Base-by-base conservation (phyloP, 257 asterid genomes). In the Solanum bukasovii region DNA sequence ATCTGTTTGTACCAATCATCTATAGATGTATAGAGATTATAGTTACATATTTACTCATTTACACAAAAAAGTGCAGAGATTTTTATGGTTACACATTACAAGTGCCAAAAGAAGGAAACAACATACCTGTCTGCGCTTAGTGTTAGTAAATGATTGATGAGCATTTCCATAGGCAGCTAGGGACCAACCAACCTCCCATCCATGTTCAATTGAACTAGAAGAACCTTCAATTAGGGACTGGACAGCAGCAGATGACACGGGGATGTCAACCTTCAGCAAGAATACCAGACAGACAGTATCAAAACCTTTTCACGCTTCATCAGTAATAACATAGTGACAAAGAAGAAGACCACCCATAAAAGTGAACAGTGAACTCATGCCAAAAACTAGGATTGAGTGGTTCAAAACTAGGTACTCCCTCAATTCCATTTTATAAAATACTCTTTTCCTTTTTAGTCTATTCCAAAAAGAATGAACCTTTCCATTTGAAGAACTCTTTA, bases 151-250 rank as follows among this genome's bases (percentile, higher is more conserved):
- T 68, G 93, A 94, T 88, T 92, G 96, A 89, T 93, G 89, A 85
- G 93, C 96, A 90, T 94, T 93, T 88, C 90, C 90, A 87, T 92
- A 92, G 83, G 98, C 91, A 85, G 98, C 98, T 87, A 97, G 91
- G 84, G 99, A 97, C 98, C 99, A 97, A 92, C 99, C 99, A 92
- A 97, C 96, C 92, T 96, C 99, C 99, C 99, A 97, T 13, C 93
- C 94, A 91, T 94, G 92, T 87, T 94, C 98, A 89, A 89, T 63
- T 83, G 98, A 95, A 87, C 98, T 98, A 89, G 94, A 94, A 87
- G 98, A 94, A 91, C 98, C 95, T 93, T 93, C 97, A 88, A 97
- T 86, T 40, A 97, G 91, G 70, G 99, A 95, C 90, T 95, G 98
- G 86, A 97, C 95, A 87, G 98, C 98, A 89, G 91, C 89, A 79